Conservation (phyloP, 176 grass and related monocot species). For the Rhynchospora breviuscula region DNA sequence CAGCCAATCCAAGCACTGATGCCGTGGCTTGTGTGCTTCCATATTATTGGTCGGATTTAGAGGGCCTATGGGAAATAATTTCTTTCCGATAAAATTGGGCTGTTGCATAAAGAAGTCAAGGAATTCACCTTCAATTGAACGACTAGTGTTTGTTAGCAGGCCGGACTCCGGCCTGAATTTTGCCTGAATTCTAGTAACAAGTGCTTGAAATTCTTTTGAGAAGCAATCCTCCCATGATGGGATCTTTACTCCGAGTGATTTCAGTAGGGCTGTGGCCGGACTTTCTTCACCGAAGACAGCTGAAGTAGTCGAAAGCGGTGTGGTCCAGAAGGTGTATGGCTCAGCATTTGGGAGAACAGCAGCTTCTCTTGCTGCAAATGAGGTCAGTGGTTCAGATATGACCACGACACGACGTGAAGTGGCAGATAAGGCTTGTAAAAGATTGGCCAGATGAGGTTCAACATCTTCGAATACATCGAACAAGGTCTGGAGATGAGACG, state of each 20-base stretch:
- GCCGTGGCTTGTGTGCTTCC: not conserved
- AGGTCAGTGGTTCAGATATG: constrained; percentile 28
- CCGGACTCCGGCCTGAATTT: not conserved
- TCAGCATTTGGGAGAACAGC: constrained; percentile 34
- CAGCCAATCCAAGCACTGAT: constrained; percentile 58
- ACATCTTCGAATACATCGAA: not conserved
- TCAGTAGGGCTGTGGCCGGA: constrained; percentile 4
- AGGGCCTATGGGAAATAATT: constrained; percentile 39
- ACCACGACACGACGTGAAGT: constrained; percentile 35
- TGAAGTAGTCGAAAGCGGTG: constrained; percentile 1
- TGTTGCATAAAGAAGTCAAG: constrained; percentile 18
- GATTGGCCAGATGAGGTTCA: constrained; percentile 24
- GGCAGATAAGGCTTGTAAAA: constrained; percentile 32
- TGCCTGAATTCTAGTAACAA: not conserved
- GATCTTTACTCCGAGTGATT: not conserved
- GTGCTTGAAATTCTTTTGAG: constrained; percentile 23
- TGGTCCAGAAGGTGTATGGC: constrained; percentile 32
- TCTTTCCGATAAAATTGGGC: constrained; percentile 14
- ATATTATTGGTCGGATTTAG: not conserved
- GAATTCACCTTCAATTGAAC: constrained; percentile 44
- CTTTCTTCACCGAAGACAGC: not conserved
- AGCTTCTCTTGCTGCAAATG: constrained; percentile 35
- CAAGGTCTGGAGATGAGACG: constrained; percentile 35
- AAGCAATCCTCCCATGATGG: not conserved
- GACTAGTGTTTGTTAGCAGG: constrained; percentile 32